Base-by-base conservation (phyloP, 148 eudicot species). In the Limonium bicolor region DNA sequence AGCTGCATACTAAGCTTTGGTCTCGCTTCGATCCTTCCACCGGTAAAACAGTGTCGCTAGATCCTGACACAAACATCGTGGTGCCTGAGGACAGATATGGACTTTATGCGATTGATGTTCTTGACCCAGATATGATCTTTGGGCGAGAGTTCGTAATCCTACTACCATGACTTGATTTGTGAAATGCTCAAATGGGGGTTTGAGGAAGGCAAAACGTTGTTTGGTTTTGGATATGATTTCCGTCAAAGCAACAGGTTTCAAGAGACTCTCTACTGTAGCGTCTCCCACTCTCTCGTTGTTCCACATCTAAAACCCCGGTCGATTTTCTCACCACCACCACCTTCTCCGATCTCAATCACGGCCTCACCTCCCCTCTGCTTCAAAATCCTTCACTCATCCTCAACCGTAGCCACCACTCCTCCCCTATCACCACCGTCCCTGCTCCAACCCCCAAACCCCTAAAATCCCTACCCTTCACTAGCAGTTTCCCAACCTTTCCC, bases 201-300 rank as follows among this genome's bases (percentile, higher is more conserved):
- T 58, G 56, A 81, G 61, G 99, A 92, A 72, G 99, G 99, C 32
- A 81, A 70, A 71, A 85, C 99, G 10, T 76, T 92, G 28, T 92
- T 92, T 71, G 99, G n/a, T 28, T 92, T 92, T 67, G 99, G 99
- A 58, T 92, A 92, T 67, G 99, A 92, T 73, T 92, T 81, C 59
- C 95, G 99, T 13, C 99, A 92, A 67, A 92, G 95, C 60, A 92
- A 85, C 66, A 79, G 99, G 99, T 85, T 12, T n/a, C n/a, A n/a
- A n/a, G n/a, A n/a, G n/a, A n/a, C n/a, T n/a, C n/a, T n/a, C n/a
- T n/a, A n/a, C n/a, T n/a, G n/a, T n/a, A n/a, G n/a, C n/a, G n/a
- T n/a, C n/a, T n/a, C n/a, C n/a, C n/a, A n/a, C n/a, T n/a, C n/a
- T n/a, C n/a, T n/a, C n/a, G n/a, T n/a, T n/a, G n/a, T n/a, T n/a